Evolutionary conservation across 768 basidiomycete genomes (phyloP).

Genomic region (Mycena haematopus): DNA sequence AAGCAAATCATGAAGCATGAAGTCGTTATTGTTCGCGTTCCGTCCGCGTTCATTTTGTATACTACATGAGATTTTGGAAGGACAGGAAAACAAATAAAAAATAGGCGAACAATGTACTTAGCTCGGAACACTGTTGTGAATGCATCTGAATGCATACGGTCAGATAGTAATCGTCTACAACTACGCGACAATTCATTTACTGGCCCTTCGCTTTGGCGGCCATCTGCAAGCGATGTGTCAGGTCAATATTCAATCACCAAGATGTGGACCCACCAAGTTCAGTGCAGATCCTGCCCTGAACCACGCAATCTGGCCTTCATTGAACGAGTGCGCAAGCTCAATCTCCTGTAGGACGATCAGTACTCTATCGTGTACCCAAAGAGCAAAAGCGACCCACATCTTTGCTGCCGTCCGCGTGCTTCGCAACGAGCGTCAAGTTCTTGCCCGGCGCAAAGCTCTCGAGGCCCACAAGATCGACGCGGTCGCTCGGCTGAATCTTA

Average conservation of each 20-base stretch:
- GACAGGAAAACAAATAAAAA: conserved; percentile 17
- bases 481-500: conserved; percentile 86
- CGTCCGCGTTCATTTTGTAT: conserved; percentile 14
- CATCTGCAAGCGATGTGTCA: conserved; percentile 52
- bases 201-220: conserved; percentile 64
- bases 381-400: conserved; percentile 51
- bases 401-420: conserved; percentile 81
- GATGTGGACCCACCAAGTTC: conserved; percentile 67
- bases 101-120: conserved; percentile 11
- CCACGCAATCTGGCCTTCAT: conserved; percentile 97
- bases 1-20: background rate
- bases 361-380: conserved; percentile 3
- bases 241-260: conserved; percentile 2
- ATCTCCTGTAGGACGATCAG: conserved; percentile 56
- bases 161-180: conserved; percentile 20
- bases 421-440: conserved; percentile 82
- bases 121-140: background rate
- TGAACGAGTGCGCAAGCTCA: conserved; percentile 90
- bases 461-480: conserved; percentile 87
- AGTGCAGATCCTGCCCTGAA: conserved; percentile 97
- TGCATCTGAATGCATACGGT: conserved; percentile 10
- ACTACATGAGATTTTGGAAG: conserved; percentile 23
- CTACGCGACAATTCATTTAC: conserved; percentile 30
- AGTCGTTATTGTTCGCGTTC: conserved; percentile 13
- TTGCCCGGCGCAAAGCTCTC: conserved; percentile 91